Conservation (phyloP, 345 rosid genomes). For the Lepidium sativum region DNA sequence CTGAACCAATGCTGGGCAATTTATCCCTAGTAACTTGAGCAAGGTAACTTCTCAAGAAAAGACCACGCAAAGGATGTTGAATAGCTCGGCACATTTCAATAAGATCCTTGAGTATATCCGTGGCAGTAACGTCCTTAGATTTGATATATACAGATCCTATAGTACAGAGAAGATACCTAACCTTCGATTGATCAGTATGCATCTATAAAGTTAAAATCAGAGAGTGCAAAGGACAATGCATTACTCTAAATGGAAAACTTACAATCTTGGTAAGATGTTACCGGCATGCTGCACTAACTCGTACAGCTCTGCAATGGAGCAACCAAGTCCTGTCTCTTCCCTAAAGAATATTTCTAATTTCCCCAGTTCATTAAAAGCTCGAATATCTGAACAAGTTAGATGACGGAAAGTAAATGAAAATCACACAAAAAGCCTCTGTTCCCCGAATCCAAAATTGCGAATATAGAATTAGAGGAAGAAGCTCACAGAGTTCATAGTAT, state of each 20-base stretch:
- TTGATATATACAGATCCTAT: slow-evolving; percentile 93
- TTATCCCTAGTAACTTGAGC: slow-evolving; percentile 90
- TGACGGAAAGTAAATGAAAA: background rate
- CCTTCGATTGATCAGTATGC: background rate
- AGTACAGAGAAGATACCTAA: slow-evolving; percentile 93
- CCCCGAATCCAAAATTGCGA: background rate
- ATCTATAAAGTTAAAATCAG: background rate
- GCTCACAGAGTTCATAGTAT: slow-evolving; percentile 88
- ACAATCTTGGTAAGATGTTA: slow-evolving; percentile 96
- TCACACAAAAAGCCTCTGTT: background rate
- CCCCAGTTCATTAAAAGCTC: slow-evolving; percentile 90
- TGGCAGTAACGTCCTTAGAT: slow-evolving; percentile 88
- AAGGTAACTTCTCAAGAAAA: slow-evolving; percentile 93
- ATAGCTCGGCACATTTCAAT: slow-evolving; percentile 99
- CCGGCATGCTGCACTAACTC: slow-evolving; percentile 99
- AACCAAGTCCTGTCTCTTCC: slow-evolving; percentile 81
- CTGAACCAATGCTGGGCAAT: slow-evolving; percentile 81
- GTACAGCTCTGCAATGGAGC: slow-evolving; percentile 85
- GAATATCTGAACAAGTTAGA: slow-evolving; percentile 51
- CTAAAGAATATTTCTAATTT: slow-evolving; percentile 80
- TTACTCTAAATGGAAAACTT: slow-evolving; percentile 23
- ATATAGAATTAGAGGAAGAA: slow-evolving; percentile 11
- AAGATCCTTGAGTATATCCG: slow-evolving; percentile 92
- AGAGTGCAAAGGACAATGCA: background rate
- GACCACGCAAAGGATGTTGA: slow-evolving; percentile 98